phyloP scores from a whole-genome alignment of 768 basidiomycete species.

The Lactarius pseudohatsudake region DNA sequence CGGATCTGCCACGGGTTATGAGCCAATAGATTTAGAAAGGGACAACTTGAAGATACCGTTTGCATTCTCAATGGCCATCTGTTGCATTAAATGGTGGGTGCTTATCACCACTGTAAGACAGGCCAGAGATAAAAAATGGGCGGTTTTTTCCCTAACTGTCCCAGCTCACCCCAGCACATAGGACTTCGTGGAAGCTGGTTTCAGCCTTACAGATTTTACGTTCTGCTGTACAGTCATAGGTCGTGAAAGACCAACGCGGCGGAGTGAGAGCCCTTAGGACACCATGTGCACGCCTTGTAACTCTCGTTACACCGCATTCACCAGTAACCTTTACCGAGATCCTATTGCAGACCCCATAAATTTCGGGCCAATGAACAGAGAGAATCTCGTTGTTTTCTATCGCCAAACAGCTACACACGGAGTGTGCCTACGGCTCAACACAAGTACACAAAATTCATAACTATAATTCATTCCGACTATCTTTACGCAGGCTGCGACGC shows the following conservation, averaged over 20 bases:
- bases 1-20: constrained; percentile 58
- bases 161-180: too few relatives aligned
- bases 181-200: too few relatives aligned
- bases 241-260: too few relatives aligned
- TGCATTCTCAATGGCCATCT: constrained; percentile 63
- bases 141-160: too few relatives aligned
- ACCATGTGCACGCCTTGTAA: background rate
- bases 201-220: too few relatives aligned
- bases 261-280: too few relatives aligned
- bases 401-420: background rate
- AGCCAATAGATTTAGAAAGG: constrained; percentile 6
- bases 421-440: constrained; percentile 4
- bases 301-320: too few relatives aligned
- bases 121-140: too few relatives aligned
- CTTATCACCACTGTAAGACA: too few relatives aligned
- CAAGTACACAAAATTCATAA: constrained; percentile 16
- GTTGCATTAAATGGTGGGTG: constrained; percentile 63
- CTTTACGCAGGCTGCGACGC: constrained; percentile 48
- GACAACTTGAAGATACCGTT: constrained; percentile 60
- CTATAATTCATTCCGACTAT: constrained; percentile 25
- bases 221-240: too few relatives aligned
- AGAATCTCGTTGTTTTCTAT: background rate
- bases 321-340: background rate
- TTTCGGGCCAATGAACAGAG: background rate
- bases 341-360: background rate